Base-by-base conservation (phyloP, 352 stramenopile genomes). In the Pilasporangium apinafurcum region DNA sequence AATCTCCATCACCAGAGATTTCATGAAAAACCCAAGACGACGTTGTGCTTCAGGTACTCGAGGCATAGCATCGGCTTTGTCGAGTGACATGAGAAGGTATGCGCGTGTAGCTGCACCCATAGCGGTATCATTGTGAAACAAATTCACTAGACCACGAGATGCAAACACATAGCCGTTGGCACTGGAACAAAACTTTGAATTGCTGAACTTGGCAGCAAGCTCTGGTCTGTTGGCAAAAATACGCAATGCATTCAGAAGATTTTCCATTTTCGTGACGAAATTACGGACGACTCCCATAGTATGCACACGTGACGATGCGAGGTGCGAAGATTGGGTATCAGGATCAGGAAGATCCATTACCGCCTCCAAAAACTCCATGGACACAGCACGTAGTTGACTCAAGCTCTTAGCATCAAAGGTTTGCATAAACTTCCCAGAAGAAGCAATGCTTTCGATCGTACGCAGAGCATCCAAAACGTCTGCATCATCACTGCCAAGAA, bases 1-100 rank as follows among this genome's bases (percentile, higher is more conserved):
- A 42, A 89, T 89, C 29, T 86, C 69, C 77, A 89, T 89, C 33
- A 83, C 37, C 36, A 89, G 59, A 20, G 73, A 86, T 37, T 86
- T 85, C 67, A 89, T 79, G 41, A 89, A 89, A 47, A 87, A 89
- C 41, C 73, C 73, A 45, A 89, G 61, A 53, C 77, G 77, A 59
- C 77, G 77, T 34, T 86, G 69, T 10, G 77, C 77, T 49, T 89
- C 77, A 24, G 72, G 62, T 3, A 78, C 68, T 14, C 77, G 71
- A 2, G 77, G 77, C 74, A 89, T 86, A 3, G 77, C 77, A 33
- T 89, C 74, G 4, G 48, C 48, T 36, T 81, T 77, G 25, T 86
- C 73, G 10, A 89, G 59, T 0, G 73, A 86, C 71, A 89, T 69
- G 9, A 89, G 42, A 25, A 89, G 22, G 22, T 77, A 82, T 20